Conservation (phyloP, 192 early-diverging fungal species). For the Coemansia sp. region DNA sequence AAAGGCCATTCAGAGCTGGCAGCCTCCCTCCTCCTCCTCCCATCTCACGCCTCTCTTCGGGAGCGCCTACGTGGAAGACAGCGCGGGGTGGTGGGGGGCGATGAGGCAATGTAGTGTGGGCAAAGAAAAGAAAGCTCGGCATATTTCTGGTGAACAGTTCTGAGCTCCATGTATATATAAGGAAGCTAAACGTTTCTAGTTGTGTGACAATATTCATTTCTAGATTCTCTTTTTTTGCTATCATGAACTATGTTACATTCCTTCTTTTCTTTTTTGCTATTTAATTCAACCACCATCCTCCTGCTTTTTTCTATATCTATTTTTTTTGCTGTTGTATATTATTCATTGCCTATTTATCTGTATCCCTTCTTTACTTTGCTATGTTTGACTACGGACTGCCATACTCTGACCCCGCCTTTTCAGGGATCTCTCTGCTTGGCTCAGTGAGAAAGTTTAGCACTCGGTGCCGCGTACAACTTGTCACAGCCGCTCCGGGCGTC, state of each 20-base stretch:
- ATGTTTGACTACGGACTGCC: not conserved
- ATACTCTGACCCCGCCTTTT: slow-evolving; percentile 10
- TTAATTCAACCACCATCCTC: not conserved
- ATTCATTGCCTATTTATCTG: not conserved
- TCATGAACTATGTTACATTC: slow-evolving; percentile 1
- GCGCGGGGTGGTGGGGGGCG: not conserved
- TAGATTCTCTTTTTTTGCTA: not conserved
- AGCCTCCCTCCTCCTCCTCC: not conserved
- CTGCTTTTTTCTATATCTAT: not conserved
- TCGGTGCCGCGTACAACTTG: not conserved
- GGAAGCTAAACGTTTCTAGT: not conserved
- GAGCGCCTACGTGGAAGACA: slow-evolving; percentile 1
- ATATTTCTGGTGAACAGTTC: not conserved
- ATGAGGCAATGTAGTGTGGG: slow-evolving; percentile 5
- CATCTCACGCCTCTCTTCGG: slow-evolving; percentile 11
- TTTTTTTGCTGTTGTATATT: not conserved
- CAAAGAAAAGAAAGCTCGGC: not conserved
- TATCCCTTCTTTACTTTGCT: not conserved
- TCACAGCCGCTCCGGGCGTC: not conserved
- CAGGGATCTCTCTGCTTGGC: slow-evolving; percentile 4
- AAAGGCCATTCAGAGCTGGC: not conserved
- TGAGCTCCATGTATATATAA: slow-evolving; percentile 1
- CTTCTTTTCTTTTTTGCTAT: slow-evolving; percentile 6
- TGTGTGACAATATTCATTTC: not conserved
- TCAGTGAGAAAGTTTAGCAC: not conserved